phyloP scores from a whole-genome alignment of 1,284 basidiomycete species.

The Porodaedalea pini region DNA sequence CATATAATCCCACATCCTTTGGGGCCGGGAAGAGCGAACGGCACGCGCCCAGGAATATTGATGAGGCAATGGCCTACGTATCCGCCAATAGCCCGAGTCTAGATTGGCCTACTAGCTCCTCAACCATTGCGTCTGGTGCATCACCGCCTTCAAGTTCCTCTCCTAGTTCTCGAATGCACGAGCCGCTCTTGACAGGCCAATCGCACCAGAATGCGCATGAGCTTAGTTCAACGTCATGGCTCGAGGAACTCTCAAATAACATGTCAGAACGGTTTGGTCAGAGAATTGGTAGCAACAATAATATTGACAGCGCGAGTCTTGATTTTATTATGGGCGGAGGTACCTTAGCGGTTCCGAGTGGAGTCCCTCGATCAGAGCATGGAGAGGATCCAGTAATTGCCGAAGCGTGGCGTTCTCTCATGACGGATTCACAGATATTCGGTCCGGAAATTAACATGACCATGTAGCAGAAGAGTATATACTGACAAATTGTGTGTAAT shows the following conservation, averaged over 20 bases:
- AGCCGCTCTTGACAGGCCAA: neutral
- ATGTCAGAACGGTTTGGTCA: slow-evolving; percentile 1
- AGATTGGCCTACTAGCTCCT: too few relatives aligned
- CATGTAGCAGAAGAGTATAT: neutral
- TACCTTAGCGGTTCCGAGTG: neutral
- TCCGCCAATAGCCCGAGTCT: too few relatives aligned
- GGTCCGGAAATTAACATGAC: neutral
- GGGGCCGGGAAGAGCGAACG: too few relatives aligned
- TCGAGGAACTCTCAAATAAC: neutral
- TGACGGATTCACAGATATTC: slow-evolving; percentile 1
- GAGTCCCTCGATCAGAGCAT: neutral
- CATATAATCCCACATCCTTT: too few relatives aligned
- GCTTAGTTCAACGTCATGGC: slow-evolving; percentile 7
- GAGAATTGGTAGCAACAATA: neutral
- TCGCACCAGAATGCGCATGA: neutral
- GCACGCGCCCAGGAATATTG: too few relatives aligned
- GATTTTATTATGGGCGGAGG: slow-evolving; percentile 8
- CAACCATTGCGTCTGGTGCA: too few relatives aligned
- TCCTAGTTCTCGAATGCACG: too few relatives aligned
- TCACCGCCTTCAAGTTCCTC: too few relatives aligned
- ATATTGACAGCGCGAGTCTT: neutral
- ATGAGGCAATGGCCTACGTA: too few relatives aligned
- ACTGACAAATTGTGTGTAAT: too few relatives aligned
- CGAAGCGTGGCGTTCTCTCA: slow-evolving; percentile 14
- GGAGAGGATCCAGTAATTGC: slow-evolving; percentile 4